phyloP scores from a whole-genome alignment of 2,329 filamentous ascomycete genomes.

The Trichoderma endophyticum region DNA sequence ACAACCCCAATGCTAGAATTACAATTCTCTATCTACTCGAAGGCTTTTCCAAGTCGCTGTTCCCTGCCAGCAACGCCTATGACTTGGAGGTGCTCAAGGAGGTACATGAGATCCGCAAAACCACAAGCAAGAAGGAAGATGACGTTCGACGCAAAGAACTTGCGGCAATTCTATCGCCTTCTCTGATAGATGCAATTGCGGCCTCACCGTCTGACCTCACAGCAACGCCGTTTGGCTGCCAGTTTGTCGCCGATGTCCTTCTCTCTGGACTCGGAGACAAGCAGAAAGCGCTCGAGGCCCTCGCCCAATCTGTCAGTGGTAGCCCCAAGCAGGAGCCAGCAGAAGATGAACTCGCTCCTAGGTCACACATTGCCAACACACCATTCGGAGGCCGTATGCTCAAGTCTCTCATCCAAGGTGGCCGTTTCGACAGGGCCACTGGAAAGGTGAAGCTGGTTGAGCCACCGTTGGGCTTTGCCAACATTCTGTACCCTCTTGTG shows the following conservation, averaged over 20 bases:
- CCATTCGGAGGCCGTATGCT: constrained; percentile 75
- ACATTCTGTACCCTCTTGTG: constrained; percentile 78
- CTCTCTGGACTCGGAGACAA: constrained; percentile 75
- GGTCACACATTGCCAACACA: constrained; percentile 58
- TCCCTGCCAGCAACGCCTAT: constrained; percentile 58
- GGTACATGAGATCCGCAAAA: constrained; percentile 72
- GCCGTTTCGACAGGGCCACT: constrained; percentile 72
- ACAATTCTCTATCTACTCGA: constrained; percentile 81
- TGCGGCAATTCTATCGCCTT: constrained; percentile 67
- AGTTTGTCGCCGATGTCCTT: constrained; percentile 79
- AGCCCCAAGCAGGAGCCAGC: constrained; percentile 45
- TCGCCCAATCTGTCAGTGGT: constrained; percentile 61
- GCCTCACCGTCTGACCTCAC: constrained; percentile 66
- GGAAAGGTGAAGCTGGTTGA: constrained; percentile 70
- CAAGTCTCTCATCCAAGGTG: constrained; percentile 86
- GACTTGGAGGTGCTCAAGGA: constrained; percentile 72
- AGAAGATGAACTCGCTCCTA: constrained; percentile 40
- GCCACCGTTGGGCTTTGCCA: constrained; percentile 75
- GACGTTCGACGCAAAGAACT: constrained; percentile 73
- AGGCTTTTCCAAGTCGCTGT: constrained; percentile 58
- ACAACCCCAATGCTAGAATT: constrained; percentile 61
- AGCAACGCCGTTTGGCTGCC: constrained; percentile 76
- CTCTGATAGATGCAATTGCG: constrained; percentile 70
- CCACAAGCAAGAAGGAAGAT: constrained; percentile 90
- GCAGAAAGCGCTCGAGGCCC: constrained; percentile 65